Percentiles rank a stretch among this genome's conserved stretches.
phyloP scores from a whole-genome alignment of 176 grass and related monocot genomes.

The barley (Hordeum vulgare) region MorexV3_pseudomolecules_assembly NC_058519.1:627481757-627482256 shows the following conservation, averaged over 20 bases:
- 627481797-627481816: neutral
- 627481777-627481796: conserved; percentile 39
- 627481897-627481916: conserved; percentile 2
- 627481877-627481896: conserved; percentile 4
- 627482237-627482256: no score
- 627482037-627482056: conserved; percentile 2
- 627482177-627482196: no score
- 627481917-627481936: conserved; percentile 17
- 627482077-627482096: no score
- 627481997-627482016: conserved; percentile 33
- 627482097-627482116: no score
- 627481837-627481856: conserved; percentile 37
- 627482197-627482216: no score
- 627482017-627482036: neutral
- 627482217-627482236: no score
- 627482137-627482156: no score
- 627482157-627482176: no score
- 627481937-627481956: neutral
- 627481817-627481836: conserved; percentile 27
- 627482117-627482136: no score
- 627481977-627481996: conserved; percentile 18
- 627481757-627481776: conserved; percentile 41
- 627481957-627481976: conserved; percentile 19
- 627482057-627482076: no score
- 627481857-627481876: conserved; percentile 43